Conservation (phyloP, 345 rosid genomes). For the Populus pruinosa region DNA sequence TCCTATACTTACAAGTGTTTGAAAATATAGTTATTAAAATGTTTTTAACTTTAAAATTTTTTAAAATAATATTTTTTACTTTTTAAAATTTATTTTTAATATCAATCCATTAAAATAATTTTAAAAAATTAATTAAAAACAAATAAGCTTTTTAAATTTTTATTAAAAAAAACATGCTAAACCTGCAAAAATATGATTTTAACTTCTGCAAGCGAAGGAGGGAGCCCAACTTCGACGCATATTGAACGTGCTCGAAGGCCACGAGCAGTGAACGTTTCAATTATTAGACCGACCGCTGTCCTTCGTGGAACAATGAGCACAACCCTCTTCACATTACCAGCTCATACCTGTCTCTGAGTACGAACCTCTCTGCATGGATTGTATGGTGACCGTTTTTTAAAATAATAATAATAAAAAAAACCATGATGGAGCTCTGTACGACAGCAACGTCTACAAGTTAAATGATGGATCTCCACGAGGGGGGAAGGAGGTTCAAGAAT, state of each 20-base stretch:
- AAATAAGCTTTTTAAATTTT: too few relatives aligned
- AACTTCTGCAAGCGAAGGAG: not conserved
- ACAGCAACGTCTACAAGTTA: conserved; percentile 43
- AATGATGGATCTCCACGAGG: conserved; percentile 45
- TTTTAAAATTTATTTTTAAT: too few relatives aligned
- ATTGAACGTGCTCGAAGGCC: conserved; percentile 4
- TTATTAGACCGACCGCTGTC: conserved; percentile 20
- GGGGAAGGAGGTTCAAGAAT: conserved; percentile 33
- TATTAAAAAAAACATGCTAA: too few relatives aligned
- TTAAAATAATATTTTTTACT: too few relatives aligned
- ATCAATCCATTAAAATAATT: too few relatives aligned
- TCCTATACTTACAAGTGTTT: too few relatives aligned
- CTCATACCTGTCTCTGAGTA: conserved; percentile 16
- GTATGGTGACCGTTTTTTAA: not conserved
- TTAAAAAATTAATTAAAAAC: too few relatives aligned
- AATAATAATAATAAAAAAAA: conserved; percentile 14
- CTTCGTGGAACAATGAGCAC: conserved; percentile 19
- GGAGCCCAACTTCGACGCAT: not conserved
- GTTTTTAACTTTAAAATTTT: fast-evolving
- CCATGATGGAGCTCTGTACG: conserved; percentile 35
- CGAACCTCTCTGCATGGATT: not conserved
- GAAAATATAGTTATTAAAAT: fast-evolving
- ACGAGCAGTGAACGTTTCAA: conserved; percentile 20
- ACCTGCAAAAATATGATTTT: not conserved
- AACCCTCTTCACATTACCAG: conserved; percentile 29